Evolutionary conservation across 768 basidiomycete genomes (phyloP).

Genomic region (Mycena metata): DNA sequence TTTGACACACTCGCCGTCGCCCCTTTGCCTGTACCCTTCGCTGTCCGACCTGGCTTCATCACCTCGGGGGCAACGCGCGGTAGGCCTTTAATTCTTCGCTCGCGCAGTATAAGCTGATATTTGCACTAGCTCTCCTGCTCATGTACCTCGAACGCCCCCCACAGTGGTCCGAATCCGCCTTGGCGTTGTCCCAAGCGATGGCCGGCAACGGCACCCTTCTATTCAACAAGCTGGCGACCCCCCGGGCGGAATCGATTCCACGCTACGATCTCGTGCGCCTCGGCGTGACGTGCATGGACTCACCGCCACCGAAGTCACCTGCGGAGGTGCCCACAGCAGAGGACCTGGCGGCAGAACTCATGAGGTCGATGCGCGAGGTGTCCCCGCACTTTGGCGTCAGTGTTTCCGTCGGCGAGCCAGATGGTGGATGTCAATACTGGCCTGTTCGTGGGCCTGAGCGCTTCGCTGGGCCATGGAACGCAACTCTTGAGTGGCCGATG

Average conservation of each 20-base stretch:
- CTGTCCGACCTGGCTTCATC: conserved; percentile 35
- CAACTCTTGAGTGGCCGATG: conserved; percentile 43
- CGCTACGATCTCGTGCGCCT: conserved; percentile 29
- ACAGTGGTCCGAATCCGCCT: conserved; percentile 35
- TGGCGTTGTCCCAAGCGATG: conserved; percentile 34
- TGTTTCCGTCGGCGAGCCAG: conserved; percentile 38
- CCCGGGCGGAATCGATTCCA: neutral
- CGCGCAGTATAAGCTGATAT: no score
- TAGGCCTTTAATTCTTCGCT: neutral
- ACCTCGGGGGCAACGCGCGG: conserved; percentile 43
- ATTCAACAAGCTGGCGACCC: conserved; percentile 31
- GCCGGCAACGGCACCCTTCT: conserved; percentile 42
- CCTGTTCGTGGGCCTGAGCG: conserved; percentile 41
- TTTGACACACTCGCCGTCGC: conserved; percentile 39
- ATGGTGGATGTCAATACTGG: conserved; percentile 44
- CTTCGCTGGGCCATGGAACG: conserved; percentile 47
- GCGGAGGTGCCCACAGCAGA: conserved; percentile 25
- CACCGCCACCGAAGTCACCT: conserved; percentile 10
- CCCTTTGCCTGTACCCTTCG: conserved; percentile 38
- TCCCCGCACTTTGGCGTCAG: conserved; percentile 43
- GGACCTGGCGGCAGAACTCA: conserved; percentile 32
- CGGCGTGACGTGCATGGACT: conserved; percentile 43
- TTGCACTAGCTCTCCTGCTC: conserved; percentile 31
- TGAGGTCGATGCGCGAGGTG: conserved; percentile 34
- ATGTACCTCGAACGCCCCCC: conserved; percentile 38